Percentiles rank a stretch among this genome's conserved stretches.
Conservation (phyloP, 164 flowering plant genomes). For the Sextonia rubra region DNA sequence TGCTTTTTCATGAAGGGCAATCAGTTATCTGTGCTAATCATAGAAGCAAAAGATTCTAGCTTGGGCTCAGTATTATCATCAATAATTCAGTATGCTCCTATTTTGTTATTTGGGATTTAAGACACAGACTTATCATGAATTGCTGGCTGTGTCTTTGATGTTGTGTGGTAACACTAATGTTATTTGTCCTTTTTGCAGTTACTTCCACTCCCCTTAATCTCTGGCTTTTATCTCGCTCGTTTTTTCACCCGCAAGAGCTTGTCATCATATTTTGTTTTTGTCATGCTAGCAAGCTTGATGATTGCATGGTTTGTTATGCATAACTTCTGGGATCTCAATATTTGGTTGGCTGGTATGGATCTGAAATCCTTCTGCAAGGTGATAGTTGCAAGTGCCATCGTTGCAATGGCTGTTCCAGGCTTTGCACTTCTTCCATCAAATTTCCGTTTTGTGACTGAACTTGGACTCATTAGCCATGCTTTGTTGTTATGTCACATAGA, state of each 20-base stretch:
- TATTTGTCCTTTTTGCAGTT: slow-evolving; percentile 52
- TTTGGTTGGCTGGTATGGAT: slow-evolving; percentile 98
- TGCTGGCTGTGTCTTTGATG: not conserved
- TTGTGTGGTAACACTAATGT: not conserved
- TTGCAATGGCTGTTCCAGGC: slow-evolving; percentile 91
- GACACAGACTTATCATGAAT: not conserved
- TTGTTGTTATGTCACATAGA: slow-evolving; percentile 79
- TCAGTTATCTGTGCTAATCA: too few species aligned
- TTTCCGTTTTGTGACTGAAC: slow-evolving; percentile 60
- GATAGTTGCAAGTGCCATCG: slow-evolving; percentile 60
- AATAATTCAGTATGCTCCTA: too few species aligned
- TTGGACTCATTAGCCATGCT: slow-evolving; percentile 75
- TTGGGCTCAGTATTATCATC: not conserved
- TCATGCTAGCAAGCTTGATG: slow-evolving; percentile 84
- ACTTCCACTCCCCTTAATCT: slow-evolving; percentile 74
- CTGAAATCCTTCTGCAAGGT: slow-evolving; percentile 89
- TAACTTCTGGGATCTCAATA: slow-evolving; percentile 93
- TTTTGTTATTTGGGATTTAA: not conserved
- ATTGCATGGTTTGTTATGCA: slow-evolving; percentile 89
- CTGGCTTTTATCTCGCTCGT: slow-evolving; percentile 85
- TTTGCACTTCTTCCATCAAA: slow-evolving; percentile 75
- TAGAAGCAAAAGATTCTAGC: not conserved
- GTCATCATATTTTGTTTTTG: slow-evolving; percentile 81
- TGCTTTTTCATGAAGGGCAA: too few species aligned
- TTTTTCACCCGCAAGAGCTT: slow-evolving; percentile 84